These are phyloP conservation scores for Geranium brycei DNA, from an alignment of 345 rosid species.

Conservation along the genomic window DNA sequence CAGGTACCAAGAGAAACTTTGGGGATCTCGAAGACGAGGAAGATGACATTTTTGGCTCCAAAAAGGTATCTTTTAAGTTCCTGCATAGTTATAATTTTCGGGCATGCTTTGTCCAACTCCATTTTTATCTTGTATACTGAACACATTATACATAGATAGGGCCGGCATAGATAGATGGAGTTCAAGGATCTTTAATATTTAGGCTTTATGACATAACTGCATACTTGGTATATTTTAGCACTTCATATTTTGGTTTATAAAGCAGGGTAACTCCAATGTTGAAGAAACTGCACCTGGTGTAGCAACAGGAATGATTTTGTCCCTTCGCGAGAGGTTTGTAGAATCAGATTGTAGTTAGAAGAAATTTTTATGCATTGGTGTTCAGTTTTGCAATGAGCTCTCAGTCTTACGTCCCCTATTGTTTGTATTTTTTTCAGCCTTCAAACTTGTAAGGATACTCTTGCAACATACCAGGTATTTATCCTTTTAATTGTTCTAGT, in stretches of 20 bases:
- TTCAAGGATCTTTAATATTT: too few relatives aligned
- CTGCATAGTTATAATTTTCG: not conserved
- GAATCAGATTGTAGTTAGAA: not conserved
- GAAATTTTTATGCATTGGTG: not conserved
- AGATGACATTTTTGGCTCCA: slow-evolving; percentile 73
- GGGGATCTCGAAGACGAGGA: slow-evolving; percentile 87
- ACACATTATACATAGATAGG: too few relatives aligned
- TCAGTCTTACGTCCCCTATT: slow-evolving; percentile 5
- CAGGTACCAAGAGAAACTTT: slow-evolving; percentile 65
- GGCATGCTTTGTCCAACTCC: not conserved
- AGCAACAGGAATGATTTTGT: slow-evolving; percentile 69
- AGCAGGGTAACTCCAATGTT: slow-evolving; percentile 43
- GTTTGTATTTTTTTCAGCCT: slow-evolving; percentile 45
- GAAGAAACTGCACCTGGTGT: slow-evolving; percentile 81
- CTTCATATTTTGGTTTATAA: not conserved
- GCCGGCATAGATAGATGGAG: too few relatives aligned
- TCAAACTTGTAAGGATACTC: slow-evolving; percentile 57
- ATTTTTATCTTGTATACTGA: too few relatives aligned
- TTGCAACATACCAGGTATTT: slow-evolving; percentile 66
- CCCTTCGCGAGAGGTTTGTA: slow-evolving; percentile 71
- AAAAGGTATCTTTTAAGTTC: slow-evolving; percentile 33
- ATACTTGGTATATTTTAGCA: not conserved
- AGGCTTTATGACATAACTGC: not conserved
- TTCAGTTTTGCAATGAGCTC: not conserved
- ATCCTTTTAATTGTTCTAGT: slow-evolving; percentile 1